Conservation (phyloP, 371 early-diverging fungal species). For the Catenaria anguillulae region DNA sequence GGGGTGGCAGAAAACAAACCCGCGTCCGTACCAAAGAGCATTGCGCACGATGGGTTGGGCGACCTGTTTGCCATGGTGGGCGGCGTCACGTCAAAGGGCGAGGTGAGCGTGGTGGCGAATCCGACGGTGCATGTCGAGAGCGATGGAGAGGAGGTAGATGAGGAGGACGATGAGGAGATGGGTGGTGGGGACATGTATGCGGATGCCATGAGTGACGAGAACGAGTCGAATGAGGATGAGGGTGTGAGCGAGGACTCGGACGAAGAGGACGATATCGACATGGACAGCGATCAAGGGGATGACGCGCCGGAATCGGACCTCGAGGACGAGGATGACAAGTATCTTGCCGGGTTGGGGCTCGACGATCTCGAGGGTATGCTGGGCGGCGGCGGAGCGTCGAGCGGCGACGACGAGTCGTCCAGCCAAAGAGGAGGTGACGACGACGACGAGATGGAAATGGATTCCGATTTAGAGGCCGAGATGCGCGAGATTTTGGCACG, state of each 20-base stretch:
- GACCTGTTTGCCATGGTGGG: neutral
- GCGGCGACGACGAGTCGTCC: slow-evolving; percentile 10
- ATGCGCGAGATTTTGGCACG: slow-evolving; percentile 19
- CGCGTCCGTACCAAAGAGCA: neutral
- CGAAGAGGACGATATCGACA: slow-evolving; percentile 6
- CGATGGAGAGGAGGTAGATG: neutral
- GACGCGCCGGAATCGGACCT: slow-evolving; percentile 10
- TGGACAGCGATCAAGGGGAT: slow-evolving; percentile 15
- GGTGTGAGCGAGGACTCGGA: neutral
- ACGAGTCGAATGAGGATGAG: neutral
- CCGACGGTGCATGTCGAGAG: too few species aligned
- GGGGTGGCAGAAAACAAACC: too few species aligned
- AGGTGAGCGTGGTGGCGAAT: neutral
- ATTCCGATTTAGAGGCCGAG: slow-evolving; percentile 12
- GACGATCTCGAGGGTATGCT: slow-evolving; percentile 15
- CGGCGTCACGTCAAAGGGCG: neutral
- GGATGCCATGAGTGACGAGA: too few species aligned
- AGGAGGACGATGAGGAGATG: neutral
- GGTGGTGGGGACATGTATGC: too few species aligned
- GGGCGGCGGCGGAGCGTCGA: slow-evolving; percentile 8
- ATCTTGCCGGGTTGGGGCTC: slow-evolving; percentile 15
- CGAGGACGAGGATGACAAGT: slow-evolving; percentile 12
- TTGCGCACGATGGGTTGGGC: neutral
- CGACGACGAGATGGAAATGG: neutral
- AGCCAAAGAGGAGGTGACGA: slow-evolving; percentile 7